Percentiles rank a stretch among this genome's conserved stretches.
Evolutionary conservation across 2,329 filamentous ascomycete species (phyloP).

Genomic region (Paecilomyces sp.): DNA sequence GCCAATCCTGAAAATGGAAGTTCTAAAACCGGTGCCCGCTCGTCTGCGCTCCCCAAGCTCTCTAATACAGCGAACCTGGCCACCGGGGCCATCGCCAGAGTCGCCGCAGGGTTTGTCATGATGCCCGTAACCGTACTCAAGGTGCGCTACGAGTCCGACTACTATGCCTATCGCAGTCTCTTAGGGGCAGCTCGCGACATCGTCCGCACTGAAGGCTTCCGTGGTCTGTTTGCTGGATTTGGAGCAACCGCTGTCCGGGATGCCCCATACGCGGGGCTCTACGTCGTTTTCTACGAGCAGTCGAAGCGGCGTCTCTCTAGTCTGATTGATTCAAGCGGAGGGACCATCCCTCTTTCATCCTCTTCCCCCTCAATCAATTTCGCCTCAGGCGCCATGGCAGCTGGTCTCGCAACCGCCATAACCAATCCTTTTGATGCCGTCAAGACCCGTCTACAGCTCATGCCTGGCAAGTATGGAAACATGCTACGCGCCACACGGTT

Average conservation of each 20-base stretch:
- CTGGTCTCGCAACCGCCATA: constrained; percentile 72
- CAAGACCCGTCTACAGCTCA: constrained; percentile 89
- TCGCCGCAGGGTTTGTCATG: constrained; percentile 79
- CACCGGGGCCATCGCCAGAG: constrained; percentile 76
- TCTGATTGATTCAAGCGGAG: constrained; percentile 11
- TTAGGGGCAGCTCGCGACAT: constrained; percentile 69
- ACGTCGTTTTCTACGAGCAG: constrained; percentile 85
- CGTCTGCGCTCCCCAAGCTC: constrained; percentile 72
- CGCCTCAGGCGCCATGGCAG: constrained; percentile 70
- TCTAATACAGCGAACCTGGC: constrained; percentile 78
- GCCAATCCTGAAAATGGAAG: constrained; percentile 18
- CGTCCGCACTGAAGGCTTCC: constrained; percentile 60
- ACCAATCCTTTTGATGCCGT: constrained; percentile 97
- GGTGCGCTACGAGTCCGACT: constrained; percentile 84
- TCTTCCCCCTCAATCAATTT: constrained; percentile 66
- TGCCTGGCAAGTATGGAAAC: constrained; percentile 75
- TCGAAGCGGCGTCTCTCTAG: constrained; percentile 27
- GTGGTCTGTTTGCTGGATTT: constrained; percentile 88
- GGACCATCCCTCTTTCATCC: constrained; percentile 12
- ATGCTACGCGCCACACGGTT: constrained; percentile 67
- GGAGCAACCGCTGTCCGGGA: constrained; percentile 89
- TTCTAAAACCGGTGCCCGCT: constrained; percentile 29
- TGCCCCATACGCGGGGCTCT: constrained; percentile 92
- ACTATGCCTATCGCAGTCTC: constrained; percentile 78
- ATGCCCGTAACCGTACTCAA: constrained; percentile 97